These are phyloP conservation scores for Russula sp. DNA, from an alignment of 768 basidiomycete species.

Conservation along the genomic window DNA sequence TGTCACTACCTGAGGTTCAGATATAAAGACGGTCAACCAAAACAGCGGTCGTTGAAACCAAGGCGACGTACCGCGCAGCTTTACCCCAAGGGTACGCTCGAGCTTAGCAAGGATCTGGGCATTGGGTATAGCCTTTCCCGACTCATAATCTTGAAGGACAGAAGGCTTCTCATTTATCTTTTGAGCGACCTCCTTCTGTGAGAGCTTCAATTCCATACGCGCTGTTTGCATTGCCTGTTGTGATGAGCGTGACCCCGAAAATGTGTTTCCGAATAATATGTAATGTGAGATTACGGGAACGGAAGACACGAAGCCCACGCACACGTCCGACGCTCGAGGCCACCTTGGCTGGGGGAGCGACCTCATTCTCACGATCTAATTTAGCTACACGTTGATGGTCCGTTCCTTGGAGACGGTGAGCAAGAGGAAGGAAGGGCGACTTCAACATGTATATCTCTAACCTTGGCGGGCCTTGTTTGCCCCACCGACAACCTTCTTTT, in stretches of 20 bases:
- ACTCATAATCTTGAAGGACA: constrained; percentile 85
- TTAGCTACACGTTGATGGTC: constrained; percentile 94
- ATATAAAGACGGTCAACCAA: constrained; percentile 19
- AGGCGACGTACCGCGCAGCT: constrained; percentile 72
- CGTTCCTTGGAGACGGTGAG: constrained; percentile 52
- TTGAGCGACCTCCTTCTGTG: constrained; percentile 90
- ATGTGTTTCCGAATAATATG: not conserved
- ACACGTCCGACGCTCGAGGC: constrained; percentile 70
- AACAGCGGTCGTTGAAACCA: not conserved
- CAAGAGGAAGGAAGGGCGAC: not conserved
- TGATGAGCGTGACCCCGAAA: constrained; percentile 10
- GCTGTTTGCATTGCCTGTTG: constrained; percentile 75
- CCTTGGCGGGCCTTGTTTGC: constrained; percentile 76
- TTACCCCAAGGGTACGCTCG: constrained; percentile 81
- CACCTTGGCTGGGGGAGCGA: constrained; percentile 86
- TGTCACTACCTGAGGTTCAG: constrained; percentile 55
- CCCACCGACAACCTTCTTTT: constrained; percentile 71
- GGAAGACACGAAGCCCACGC: constrained; percentile 31
- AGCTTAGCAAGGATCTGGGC: constrained; percentile 85
- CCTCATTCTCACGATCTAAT: constrained; percentile 93
- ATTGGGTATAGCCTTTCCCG: constrained; percentile 83
- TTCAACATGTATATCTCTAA: constrained; percentile 38
- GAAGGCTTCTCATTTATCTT: constrained; percentile 94
- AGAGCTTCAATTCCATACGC: constrained; percentile 71
- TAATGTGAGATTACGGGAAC: not conserved